Evolutionary conservation across 2,329 filamentous ascomycete genomes (phyloP).

Genomic region (Hymenoscyphus occultus): DNA sequence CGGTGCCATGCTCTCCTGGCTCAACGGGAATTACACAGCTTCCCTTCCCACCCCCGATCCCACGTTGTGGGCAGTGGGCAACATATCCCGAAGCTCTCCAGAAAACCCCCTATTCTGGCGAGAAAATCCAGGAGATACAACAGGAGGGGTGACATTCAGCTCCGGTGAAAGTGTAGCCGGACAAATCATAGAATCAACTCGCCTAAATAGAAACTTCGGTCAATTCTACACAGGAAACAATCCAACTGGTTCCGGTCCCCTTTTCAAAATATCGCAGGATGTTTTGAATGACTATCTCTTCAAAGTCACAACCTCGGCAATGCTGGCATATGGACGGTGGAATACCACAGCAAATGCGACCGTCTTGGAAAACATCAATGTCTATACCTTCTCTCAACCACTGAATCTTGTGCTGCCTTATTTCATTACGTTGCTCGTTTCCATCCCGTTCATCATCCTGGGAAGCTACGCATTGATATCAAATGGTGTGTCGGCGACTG

Average conservation of each 20-base stretch:
- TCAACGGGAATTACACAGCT: neutral
- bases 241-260: neutral
- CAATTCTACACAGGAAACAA: neutral
- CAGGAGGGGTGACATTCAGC: neutral
- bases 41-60: neutral
- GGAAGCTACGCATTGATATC: slow-evolving; percentile 17
- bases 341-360: slow-evolving; percentile 22
- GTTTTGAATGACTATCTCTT: slow-evolving; percentile 24
- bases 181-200: neutral
- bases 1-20: neutral
- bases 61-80: neutral
- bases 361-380: slow-evolving; percentile 13
- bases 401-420: slow-evolving; percentile 27
- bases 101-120: neutral
- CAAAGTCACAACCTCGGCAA: slow-evolving; percentile 24
- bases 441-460: slow-evolving; percentile 24
- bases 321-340: slow-evolving; percentile 18
- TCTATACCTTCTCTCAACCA: slow-evolving; percentile 26
- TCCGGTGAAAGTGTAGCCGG: neutral
- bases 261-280: slow-evolving; percentile 20
- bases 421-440: slow-evolving; percentile 18
- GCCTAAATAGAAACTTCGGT: neutral
- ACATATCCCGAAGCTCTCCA: neutral
- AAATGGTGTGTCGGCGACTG: slow-evolving; percentile 23
- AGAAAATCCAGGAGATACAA: neutral